These are phyloP conservation scores for Cardamine occulta DNA, from an alignment of 345 rosid genomes.

Conservation along the genomic window DNA sequence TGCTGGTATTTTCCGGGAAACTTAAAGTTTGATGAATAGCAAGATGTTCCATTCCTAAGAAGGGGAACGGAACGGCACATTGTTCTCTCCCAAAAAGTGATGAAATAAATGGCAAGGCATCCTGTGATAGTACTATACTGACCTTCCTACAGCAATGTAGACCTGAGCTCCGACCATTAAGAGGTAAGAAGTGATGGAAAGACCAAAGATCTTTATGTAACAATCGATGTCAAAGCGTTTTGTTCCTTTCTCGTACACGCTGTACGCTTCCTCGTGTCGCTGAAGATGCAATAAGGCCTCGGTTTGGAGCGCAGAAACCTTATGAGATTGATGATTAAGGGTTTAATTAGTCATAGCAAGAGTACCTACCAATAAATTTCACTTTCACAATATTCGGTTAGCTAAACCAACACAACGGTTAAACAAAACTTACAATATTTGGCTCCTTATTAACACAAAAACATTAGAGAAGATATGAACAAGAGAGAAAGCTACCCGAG, in stretches of 20 bases:
- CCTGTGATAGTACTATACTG: constrained; percentile 26
- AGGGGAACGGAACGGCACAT: constrained; percentile 5
- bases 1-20: not conserved
- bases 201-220: constrained; percentile 56
- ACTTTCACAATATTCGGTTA: not conserved
- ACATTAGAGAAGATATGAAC: not conserved
- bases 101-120: constrained; percentile 6
- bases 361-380: not conserved
- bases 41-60: not conserved
- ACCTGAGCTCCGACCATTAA: constrained; percentile 57
- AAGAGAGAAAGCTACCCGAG: constrained; percentile 49
- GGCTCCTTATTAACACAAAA: not conserved
- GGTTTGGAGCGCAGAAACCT: constrained; percentile 67
- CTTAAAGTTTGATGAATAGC: not conserved
- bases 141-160: constrained; percentile 77
- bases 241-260: constrained; percentile 49
- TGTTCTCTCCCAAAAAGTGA: not conserved
- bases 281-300: constrained; percentile 64
- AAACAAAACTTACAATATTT: not conserved
- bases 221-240: constrained; percentile 50
- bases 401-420: not conserved
- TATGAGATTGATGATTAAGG: not conserved
- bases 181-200: constrained; percentile 46
- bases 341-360: not conserved
- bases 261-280: constrained; percentile 64